Evolutionary conservation across 495 filamentous ascomycete genomes (phyloP), one percentile per base, ranked within the genome.

Genomic region (Aspergillus taichungensis): DNA sequence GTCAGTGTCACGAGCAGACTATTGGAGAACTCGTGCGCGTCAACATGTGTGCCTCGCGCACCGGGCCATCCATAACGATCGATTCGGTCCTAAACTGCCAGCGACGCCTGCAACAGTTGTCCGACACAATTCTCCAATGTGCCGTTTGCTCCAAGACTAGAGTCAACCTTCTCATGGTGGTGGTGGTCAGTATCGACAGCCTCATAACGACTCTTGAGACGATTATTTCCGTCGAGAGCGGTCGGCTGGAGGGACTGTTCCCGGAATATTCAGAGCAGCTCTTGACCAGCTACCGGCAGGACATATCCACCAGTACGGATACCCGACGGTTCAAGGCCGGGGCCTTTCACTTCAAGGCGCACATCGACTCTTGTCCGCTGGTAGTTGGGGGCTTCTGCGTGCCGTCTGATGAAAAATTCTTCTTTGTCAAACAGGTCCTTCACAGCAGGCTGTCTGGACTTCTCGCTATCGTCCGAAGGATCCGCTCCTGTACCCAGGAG

Each of bases 181-280:
- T 65, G 6, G 54, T 66, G 6, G 50, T 67, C 24, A 53, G 54
- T 6, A 67, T 67, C 33, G 63, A 68, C 37, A 57, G 60, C 40
- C 46, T 67, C n/a, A 42, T 65, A 3, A 56, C 56, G 1, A 43
- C 55, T 3, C 53, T 68, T 0, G 65, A 68, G 30, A 34, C 42
- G 6, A 53, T 55, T 24, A 50, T 54, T 0, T 54, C 42, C 0
- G 14, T 40, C 6, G 52, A 57, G 3, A 56, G 40, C 29, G 45
- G 54, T n/a, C 18, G 45, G 3, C 37, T 43, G 13, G 55, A 58
- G 13, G 35, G 47, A 11, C 10, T 50, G 8, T 58, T 55, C 31
- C 35, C 36, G 10, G 49, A 50, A 30, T 48, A 49, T 32, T 35
- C 35, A 10, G 47, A 46, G 13, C 30, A 29, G 6, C 43, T 43